A percentile compares a stretch with the other conserved stretches of the same genome.
These are phyloP conservation scores for Pseudophaeomoniella oleicola DNA, from an alignment of 2,329 filamentous ascomycete genomes.

Conservation along the genomic window DNA sequence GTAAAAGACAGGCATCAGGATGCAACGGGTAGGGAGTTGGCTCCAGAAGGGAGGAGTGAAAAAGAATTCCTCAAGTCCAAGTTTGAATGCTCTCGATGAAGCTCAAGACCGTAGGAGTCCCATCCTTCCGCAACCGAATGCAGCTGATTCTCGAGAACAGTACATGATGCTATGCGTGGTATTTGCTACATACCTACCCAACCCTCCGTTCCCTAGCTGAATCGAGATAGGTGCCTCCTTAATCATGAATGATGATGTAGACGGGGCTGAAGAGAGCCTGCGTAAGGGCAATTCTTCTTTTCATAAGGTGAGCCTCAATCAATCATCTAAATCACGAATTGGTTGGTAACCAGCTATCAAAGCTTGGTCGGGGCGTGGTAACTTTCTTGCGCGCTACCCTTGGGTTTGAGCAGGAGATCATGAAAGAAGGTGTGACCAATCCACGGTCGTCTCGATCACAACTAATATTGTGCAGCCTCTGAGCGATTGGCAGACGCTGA, in stretches of 20 bases:
- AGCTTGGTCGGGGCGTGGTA: conserved; percentile 65
- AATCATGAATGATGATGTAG: conserved; percentile 84
- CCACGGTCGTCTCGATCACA: no score
- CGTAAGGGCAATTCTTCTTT: conserved; percentile 67
- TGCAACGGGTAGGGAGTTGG: conserved; percentile 29
- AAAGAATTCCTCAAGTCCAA: conserved; percentile 33
- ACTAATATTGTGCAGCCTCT: no score
- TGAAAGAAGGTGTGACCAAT: no score
- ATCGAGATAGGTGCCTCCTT: conserved; percentile 47
- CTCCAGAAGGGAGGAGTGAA: conserved; percentile 27
- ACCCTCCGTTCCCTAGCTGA: conserved; percentile 1
- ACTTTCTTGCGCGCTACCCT: conserved; percentile 75
- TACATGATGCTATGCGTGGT: conserved; percentile 26
- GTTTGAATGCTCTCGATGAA: conserved; percentile 43
- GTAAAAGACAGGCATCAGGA: no score
- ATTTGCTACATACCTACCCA: conserved; percentile 5
- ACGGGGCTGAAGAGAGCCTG: conserved; percentile 61
- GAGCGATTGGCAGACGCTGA: conserved; percentile 62
- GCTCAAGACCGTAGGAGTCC: conserved; percentile 26
- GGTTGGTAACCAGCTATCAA: no score
- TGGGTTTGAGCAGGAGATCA: conserved; percentile 82
- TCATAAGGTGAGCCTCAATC: no score
- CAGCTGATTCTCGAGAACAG: conserved; percentile 16
- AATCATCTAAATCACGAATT: conserved; percentile 11
- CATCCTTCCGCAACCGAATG: conserved; percentile 4